A percentile compares a stretch with the other conserved stretches of the same genome.
Evolutionary conservation across 176 grass and related monocot genomes (phyloP).

Genomic region (Neostapfia colusana): DNA sequence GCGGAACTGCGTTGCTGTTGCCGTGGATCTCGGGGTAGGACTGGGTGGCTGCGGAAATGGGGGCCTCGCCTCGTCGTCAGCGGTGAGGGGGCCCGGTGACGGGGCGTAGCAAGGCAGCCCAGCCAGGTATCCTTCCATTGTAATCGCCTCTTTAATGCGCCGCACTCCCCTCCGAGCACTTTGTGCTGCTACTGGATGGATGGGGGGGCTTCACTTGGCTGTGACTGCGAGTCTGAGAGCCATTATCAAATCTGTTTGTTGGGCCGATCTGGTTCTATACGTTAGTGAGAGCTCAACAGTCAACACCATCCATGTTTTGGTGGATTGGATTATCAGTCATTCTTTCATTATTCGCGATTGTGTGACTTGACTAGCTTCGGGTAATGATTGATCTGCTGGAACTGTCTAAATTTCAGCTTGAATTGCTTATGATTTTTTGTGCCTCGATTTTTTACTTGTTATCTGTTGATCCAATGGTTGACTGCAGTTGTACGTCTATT

Average conservation of each 20-base stretch:
- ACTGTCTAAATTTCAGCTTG: neutral
- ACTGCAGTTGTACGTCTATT: neutral
- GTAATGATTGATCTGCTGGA: neutral
- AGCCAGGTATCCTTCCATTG: neutral
- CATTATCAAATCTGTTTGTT: neutral
- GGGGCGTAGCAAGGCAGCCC: neutral
- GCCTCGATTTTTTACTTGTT: neutral
- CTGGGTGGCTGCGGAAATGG: neutral
- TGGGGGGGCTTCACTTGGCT: neutral
- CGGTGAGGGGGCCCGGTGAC: neutral
- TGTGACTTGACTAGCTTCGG: neutral
- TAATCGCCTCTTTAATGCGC: neutral
- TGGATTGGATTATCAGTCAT: neutral
- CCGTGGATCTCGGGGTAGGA: constrained; percentile 2
- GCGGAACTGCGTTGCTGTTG: neutral
- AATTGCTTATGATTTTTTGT: constrained; percentile 3
- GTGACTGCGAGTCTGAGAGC: neutral
- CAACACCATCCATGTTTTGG: neutral
- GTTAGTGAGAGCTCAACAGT: neutral
- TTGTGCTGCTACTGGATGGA: neutral
- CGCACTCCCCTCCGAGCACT: neutral
- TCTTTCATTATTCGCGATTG: neutral
- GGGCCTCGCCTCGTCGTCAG: neutral
- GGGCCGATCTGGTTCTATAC: neutral
- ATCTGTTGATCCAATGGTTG: neutral